Evolutionary conservation across 805 yeast genomes (phyloP).

Genomic region (Myxozyma melibiosi): DNA sequence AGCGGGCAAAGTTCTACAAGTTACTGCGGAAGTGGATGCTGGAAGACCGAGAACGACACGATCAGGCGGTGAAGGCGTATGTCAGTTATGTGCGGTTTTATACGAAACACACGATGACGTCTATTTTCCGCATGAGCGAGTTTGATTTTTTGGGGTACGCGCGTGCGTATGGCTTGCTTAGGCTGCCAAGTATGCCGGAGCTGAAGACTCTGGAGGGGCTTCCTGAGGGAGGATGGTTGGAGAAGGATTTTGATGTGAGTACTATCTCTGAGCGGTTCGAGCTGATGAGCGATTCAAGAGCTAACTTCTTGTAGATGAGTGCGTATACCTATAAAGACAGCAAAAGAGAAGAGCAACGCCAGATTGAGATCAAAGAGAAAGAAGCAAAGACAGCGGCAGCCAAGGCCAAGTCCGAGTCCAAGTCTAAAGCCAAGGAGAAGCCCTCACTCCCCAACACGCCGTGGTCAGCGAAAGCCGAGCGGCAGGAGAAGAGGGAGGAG

Average conservation of each 20-base stretch:
- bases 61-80: constrained; percentile 70
- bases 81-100: constrained; percentile 84
- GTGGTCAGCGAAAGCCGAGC: constrained; percentile 74
- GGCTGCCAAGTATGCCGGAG: constrained; percentile 96
- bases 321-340: constrained; percentile 64
- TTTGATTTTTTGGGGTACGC: constrained; percentile 76
- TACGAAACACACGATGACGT: constrained; percentile 82
- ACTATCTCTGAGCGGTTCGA: neutral
- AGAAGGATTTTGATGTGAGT: constrained; percentile 53
- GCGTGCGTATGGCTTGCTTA: constrained; percentile 71
- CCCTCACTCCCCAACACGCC: constrained; percentile 53
- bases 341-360: constrained; percentile 63
- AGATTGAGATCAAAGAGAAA: constrained; percentile 57
- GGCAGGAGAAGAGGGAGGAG: constrained; percentile 60
- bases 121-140: constrained; percentile 75
- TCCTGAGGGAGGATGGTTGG: constrained; percentile 78
- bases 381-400: constrained; percentile 39
- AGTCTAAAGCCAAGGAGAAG: constrained; percentile 43
- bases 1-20: constrained; percentile 32
- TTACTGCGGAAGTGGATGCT: constrained; percentile 57
- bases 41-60: constrained; percentile 78
- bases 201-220: constrained; percentile 45
- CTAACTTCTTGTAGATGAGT: constrained; percentile 49
- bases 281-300: neutral
- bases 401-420: constrained; percentile 35